A percentile compares a stretch with the other conserved stretches of the same genome.
Evolutionary conservation across 106 monocot species (phyloP).

Genomic region (Acanthochlamys bracteata): DNA sequence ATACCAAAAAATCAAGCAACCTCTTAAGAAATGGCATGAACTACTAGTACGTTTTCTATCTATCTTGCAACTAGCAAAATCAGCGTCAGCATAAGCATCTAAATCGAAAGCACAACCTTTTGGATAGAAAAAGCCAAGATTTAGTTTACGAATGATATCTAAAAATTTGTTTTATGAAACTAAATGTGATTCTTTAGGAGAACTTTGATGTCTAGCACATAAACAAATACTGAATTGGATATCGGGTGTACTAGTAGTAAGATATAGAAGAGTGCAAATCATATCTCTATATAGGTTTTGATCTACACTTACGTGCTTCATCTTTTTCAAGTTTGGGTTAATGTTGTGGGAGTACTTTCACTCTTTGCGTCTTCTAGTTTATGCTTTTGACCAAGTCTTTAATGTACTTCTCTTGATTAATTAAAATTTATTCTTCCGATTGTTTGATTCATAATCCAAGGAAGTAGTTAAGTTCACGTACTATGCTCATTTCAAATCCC

Average conservation of each 20-base stretch:
- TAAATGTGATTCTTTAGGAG: background rate
- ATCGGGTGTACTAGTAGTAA: background rate
- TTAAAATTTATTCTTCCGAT: background rate
- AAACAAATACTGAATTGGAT: background rate
- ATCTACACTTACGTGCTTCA: background rate
- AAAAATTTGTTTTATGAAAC: background rate
- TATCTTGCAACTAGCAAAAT: background rate
- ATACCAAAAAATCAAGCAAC: no score
- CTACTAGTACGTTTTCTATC: background rate
- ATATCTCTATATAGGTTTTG: background rate
- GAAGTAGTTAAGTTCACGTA: constrained; percentile 1
- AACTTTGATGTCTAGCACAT: background rate
- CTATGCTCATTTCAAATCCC: constrained; percentile 16
- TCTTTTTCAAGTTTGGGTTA: background rate
- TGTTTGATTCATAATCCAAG: constrained; percentile 3
- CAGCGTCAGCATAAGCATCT: background rate
- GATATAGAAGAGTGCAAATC: background rate
- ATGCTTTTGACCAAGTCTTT: background rate
- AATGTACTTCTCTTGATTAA: background rate
- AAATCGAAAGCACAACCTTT: background rate
- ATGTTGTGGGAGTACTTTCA: background rate
- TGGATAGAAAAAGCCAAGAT: background rate
- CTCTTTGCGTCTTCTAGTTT: background rate
- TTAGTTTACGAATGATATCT: background rate
- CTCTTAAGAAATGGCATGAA: no score